A percentile compares a stretch with the other conserved stretches of the same genome.
Evolutionary conservation across 192 early-diverging fungal species (phyloP).

Genomic region (Backusella parvicylindrica): DNA sequence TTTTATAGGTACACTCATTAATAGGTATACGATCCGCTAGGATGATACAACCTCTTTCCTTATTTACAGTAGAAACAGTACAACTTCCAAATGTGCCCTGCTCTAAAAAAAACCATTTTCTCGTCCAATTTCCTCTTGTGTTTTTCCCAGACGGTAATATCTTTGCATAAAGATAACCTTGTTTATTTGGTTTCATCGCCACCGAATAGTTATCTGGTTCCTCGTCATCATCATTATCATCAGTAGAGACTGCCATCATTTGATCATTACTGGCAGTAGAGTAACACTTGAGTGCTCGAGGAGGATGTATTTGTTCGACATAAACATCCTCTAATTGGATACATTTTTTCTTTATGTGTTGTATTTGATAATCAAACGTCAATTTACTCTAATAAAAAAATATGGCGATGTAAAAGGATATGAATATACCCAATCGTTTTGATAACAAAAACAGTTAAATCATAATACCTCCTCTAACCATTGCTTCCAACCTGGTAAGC

Average conservation of each 20-base stretch:
- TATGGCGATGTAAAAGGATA: too few relatives aligned
- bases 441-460: not conserved
- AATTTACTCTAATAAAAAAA: slow-evolving; percentile 27
- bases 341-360: slow-evolving; percentile 21
- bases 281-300: slow-evolving; percentile 23
- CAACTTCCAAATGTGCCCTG: slow-evolving; percentile 54
- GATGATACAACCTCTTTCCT: slow-evolving; percentile 22
- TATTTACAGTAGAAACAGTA: slow-evolving; percentile 41
- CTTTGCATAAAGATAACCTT: slow-evolving; percentile 61
- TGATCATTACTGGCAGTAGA: slow-evolving; percentile 11
- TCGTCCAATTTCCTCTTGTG: slow-evolving; percentile 41
- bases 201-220: not conserved
- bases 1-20: slow-evolving; percentile 48
- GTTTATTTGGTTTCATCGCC: slow-evolving; percentile 38
- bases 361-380: slow-evolving; percentile 27
- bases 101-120: slow-evolving; percentile 60
- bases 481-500: slow-evolving; percentile 34
- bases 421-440: too few relatives aligned
- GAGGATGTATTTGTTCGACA: slow-evolving; percentile 16
- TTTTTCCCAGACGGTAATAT: slow-evolving; percentile 41
- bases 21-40: slow-evolving; percentile 52
- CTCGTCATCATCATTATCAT: not conserved
- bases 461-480: slow-evolving; percentile 35
- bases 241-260: not conserved
- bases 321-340: slow-evolving; percentile 26